Conservation (phyloP, 73 alveolate species). For the Durusdinium trenchii region DNA sequence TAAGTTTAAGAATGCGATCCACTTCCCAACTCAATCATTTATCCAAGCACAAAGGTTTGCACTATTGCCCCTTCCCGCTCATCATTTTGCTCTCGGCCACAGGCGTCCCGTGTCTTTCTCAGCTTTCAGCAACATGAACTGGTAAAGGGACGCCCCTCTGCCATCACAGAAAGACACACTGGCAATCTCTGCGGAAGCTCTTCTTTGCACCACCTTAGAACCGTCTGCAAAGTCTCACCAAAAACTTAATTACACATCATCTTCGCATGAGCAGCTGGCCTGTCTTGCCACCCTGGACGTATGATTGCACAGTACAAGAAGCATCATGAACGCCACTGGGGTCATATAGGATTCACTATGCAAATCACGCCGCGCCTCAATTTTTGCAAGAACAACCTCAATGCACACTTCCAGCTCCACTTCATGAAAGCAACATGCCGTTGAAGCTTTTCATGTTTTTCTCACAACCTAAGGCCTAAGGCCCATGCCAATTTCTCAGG, state of each 20-base stretch:
- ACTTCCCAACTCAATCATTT: too few species aligned
- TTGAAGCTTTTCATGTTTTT: not conserved
- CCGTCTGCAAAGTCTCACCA: too few species aligned
- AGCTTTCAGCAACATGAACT: too few species aligned
- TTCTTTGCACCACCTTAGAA: slow-evolving; percentile 54
- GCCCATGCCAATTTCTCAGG: slow-evolving; percentile 53
- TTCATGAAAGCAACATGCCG: not conserved
- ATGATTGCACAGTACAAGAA: too few species aligned
- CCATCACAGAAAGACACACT: slow-evolving; percentile 35
- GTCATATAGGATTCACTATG: not conserved
- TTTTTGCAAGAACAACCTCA: slow-evolving; percentile 20
- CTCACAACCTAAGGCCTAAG: too few species aligned
- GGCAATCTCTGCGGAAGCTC: slow-evolving; percentile 85
- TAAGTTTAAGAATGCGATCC: too few species aligned
- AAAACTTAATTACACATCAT: too few species aligned
- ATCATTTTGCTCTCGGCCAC: too few species aligned
- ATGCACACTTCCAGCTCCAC: not conserved
- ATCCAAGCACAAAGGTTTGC: too few species aligned
- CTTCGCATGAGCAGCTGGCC: not conserved
- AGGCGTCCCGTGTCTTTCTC: not conserved
- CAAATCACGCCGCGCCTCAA: not conserved
- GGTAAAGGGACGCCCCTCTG: too few species aligned
- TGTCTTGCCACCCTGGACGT: not conserved
- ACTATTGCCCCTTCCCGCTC: too few species aligned
- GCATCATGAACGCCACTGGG: too few species aligned